These are phyloP conservation scores for Candida ortonii DNA, from an alignment of 805 yeast species.

Conservation along the genomic window DNA sequence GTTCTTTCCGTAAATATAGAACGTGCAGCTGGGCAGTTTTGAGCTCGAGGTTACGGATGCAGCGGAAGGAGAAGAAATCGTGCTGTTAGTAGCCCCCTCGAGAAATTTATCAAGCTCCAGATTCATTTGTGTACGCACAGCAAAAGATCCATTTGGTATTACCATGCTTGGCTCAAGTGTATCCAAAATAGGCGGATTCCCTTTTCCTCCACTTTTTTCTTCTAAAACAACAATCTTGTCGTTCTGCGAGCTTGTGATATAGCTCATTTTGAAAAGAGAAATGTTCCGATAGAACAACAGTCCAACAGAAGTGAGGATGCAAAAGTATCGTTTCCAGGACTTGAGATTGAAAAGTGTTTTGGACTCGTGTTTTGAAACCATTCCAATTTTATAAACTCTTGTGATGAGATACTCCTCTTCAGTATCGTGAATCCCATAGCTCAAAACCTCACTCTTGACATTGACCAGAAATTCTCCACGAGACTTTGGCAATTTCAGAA, in stretches of 20 bases:
- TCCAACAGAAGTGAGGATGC: slow-evolving; percentile 50
- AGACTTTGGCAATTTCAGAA: slow-evolving; percentile 26
- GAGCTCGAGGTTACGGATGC: not conserved
- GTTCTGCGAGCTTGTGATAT: slow-evolving; percentile 11
- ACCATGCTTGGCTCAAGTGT: slow-evolving; percentile 26
- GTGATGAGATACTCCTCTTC: slow-evolving; percentile 28
- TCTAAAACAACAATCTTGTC: slow-evolving; percentile 29
- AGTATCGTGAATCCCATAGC: slow-evolving; percentile 6
- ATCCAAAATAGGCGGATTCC: slow-evolving; percentile 21
- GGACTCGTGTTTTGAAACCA: slow-evolving; percentile 39
- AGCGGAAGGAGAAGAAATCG: not conserved
- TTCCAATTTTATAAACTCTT: slow-evolving; percentile 40
- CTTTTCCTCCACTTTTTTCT: slow-evolving; percentile 19
- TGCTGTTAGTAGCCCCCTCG: slow-evolving; percentile 10
- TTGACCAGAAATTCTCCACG: slow-evolving; percentile 26
- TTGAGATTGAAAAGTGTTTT: slow-evolving; percentile 26
- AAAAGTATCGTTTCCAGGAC: slow-evolving; percentile 45
- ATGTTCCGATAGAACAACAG: slow-evolving; percentile 43
- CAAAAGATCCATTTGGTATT: slow-evolving; percentile 28
- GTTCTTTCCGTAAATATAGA: slow-evolving; percentile 40
- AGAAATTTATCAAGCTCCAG: slow-evolving; percentile 24
- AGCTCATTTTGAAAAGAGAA: slow-evolving; percentile 34
- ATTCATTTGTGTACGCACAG: slow-evolving; percentile 27
- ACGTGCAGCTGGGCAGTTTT: slow-evolving; percentile 26
- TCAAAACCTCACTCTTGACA: slow-evolving; percentile 14